Base-by-base conservation (phyloP, 306 rosid genomes). In the Prunus dulcis region DNA sequence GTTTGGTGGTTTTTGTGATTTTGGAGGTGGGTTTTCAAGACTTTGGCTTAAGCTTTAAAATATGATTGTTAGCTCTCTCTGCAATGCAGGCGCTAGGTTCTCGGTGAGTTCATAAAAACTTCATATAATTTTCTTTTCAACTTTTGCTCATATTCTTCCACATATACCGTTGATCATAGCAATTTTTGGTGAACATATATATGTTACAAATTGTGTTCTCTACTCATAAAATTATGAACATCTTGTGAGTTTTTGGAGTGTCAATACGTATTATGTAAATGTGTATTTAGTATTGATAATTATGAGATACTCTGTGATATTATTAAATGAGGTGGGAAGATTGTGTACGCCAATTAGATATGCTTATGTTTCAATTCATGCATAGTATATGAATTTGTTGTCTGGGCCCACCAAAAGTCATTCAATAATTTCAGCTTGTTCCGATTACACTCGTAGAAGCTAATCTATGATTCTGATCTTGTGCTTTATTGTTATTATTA, bases 31-130 rank as follows among this genome's bases (percentile, higher is more conserved):
- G 67, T 65, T 70, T 76, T 64, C 52, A 22, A 34, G 77, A 46
- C 23, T 72, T 67, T 47, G 64, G 71, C 69, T 69, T 41, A 15
- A 6, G 34, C 30, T 53, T 52, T 64, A 46, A n/a, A 71, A 79
- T 74, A 91, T 86, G 91, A 86, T 86, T 79, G 95, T 81, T 47
- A 88, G 95, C 88, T 78, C 93, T 76, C 79, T 86, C 81, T 88
- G 91, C 90, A 91, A 88, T 89, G 95, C 89, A 77, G 92, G 86
- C 86, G 74, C 97, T 71, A 83, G 81, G 86, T 89, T 88, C 80
- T 81, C 89, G 76, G 97, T 91, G 84, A 88, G 90, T 81, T 84
- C 66, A 66, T 69, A 23, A 1, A 12, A 45, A 57, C 72, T 62
- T 74, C 9, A 9, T 22, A 10, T 27, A 27, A 38, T 25, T 77